Evolutionary conservation across 2,329 filamentous ascomycete species (phyloP).

Genomic region (Diaporthe ampelina): DNA sequence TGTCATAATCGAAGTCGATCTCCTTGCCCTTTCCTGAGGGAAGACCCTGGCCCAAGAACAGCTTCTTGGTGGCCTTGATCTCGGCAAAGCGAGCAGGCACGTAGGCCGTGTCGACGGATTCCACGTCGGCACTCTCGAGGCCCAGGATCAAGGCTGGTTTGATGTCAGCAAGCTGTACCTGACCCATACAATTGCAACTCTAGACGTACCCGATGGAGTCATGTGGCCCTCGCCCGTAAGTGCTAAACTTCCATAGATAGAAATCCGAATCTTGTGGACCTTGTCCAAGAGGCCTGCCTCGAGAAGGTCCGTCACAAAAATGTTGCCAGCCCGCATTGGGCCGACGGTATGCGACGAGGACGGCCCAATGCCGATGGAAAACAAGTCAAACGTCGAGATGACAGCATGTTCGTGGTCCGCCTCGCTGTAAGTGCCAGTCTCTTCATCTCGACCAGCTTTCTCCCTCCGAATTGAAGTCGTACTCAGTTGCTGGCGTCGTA

Average conservation of each 20-base stretch:
- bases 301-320: constrained; percentile 62
- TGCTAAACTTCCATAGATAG: constrained; percentile 64
- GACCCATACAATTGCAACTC: too few relatives aligned
- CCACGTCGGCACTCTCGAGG: constrained; percentile 64
- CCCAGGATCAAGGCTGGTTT: constrained; percentile 58
- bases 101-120: constrained; percentile 63
- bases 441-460: constrained; percentile 11
- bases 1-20: constrained; percentile 63
- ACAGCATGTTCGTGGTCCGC: constrained; percentile 65
- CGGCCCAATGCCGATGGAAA: constrained; percentile 66
- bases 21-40: constrained; percentile 57
- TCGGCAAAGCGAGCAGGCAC: constrained; percentile 61
- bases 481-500: background rate
- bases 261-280: constrained; percentile 62
- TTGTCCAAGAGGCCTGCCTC: constrained; percentile 60
- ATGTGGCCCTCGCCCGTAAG: constrained; percentile 66
- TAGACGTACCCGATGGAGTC: constrained; percentile 57
- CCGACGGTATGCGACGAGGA: constrained; percentile 66
- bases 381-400: constrained; percentile 66
- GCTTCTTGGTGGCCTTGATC: constrained; percentile 61
- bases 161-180: background rate
- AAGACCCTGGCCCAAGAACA: constrained; percentile 59
- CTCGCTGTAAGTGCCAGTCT: constrained; percentile 61
- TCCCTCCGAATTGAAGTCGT: constrained; percentile 5
- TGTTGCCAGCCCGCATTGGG: constrained; percentile 66